These are phyloP conservation scores for Sisymbrium altissimum DNA, from an alignment of 345 rosid species.

Conservation along the genomic window DNA sequence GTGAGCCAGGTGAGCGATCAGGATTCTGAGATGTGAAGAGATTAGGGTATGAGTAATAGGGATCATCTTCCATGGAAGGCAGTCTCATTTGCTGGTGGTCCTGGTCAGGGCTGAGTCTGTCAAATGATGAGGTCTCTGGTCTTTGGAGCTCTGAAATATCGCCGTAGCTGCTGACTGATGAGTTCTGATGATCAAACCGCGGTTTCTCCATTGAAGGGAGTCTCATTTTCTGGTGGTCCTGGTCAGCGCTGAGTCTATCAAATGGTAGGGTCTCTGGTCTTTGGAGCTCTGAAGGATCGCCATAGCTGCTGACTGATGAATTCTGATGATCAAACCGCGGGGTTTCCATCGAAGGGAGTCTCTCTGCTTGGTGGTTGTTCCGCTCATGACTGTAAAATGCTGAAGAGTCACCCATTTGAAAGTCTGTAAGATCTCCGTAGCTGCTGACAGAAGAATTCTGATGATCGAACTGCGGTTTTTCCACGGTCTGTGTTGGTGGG, in stretches of 20 bases:
- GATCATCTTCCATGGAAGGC: conserved; percentile 73
- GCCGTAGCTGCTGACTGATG: conserved; percentile 57
- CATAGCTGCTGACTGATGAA: conserved; percentile 64
- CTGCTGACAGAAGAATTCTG: conserved; percentile 50
- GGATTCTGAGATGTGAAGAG: conserved; percentile 46
- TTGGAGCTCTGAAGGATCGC: conserved; percentile 18
- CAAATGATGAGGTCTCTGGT: conserved; percentile 37
- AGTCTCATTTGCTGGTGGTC: conserved; percentile 65
- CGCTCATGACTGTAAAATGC: conserved; percentile 25
- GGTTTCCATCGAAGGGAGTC: conserved; percentile 27
- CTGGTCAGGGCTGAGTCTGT: conserved; percentile 33
- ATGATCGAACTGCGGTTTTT: conserved; percentile 19
- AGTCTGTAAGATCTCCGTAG: conserved; percentile 35
- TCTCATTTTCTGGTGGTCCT: conserved; percentile 34
- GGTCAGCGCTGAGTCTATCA: conserved; percentile 34
- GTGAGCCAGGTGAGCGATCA: conserved; percentile 24
- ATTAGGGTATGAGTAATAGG: conserved; percentile 77
- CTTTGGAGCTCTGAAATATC: conserved; percentile 24
- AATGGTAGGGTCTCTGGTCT: conserved; percentile 35
- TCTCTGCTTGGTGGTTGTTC: conserved; percentile 32
- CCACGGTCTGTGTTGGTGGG: conserved; percentile 10
- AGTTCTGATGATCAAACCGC: conserved; percentile 42
- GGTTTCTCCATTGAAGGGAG: conserved; percentile 31
- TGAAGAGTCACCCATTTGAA: conserved; percentile 33
- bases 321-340: conserved; percentile 40